A percentile compares a stretch with the other conserved stretches of the same genome.
phyloP scores from a whole-genome alignment of 495 filamentous ascomycete genomes.

The Apiosordaria backusii region DNA sequence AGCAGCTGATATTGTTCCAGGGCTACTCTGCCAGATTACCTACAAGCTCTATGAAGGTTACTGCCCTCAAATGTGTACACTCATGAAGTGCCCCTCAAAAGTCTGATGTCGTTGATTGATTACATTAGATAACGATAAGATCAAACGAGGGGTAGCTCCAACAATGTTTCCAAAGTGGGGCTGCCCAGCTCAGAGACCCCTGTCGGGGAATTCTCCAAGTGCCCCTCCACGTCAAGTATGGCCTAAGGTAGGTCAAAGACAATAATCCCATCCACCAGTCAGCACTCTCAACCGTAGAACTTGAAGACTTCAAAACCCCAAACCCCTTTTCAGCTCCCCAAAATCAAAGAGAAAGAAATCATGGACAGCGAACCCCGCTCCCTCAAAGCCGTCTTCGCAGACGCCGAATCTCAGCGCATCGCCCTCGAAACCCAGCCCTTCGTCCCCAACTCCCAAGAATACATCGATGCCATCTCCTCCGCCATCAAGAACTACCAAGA shows the following conservation, averaged over 20 bases:
- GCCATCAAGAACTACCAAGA: slow-evolving; percentile 68
- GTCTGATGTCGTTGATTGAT: not conserved
- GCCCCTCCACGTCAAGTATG: not conserved
- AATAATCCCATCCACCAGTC: not conserved
- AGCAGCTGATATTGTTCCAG: not conserved
- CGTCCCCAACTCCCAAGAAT: slow-evolving; percentile 54
- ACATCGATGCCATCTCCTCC: slow-evolving; percentile 62
- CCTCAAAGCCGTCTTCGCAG: slow-evolving; percentile 44
- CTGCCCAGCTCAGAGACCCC: not conserved
- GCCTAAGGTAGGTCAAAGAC: not conserved
- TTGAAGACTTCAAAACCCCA: not conserved
- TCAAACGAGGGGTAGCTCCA: not conserved
- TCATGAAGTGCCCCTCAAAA: not conserved
- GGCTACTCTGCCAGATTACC: not conserved
- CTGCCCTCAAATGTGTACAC: not conserved
- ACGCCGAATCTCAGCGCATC: slow-evolving; percentile 52
- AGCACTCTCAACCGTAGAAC: not conserved
- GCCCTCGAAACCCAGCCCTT: slow-evolving; percentile 33
- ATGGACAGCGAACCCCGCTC: slow-evolving; percentile 35
- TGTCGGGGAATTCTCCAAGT: not conserved
- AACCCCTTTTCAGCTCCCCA: not conserved
- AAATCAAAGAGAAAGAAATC: not conserved
- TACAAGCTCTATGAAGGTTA: not conserved
- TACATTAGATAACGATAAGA: slow-evolving; percentile 3
- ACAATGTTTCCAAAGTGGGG: not conserved